Evolutionary conservation across 2,329 filamentous ascomycete genomes (phyloP).

Genomic region (Diaporthe longicolla): DNA sequence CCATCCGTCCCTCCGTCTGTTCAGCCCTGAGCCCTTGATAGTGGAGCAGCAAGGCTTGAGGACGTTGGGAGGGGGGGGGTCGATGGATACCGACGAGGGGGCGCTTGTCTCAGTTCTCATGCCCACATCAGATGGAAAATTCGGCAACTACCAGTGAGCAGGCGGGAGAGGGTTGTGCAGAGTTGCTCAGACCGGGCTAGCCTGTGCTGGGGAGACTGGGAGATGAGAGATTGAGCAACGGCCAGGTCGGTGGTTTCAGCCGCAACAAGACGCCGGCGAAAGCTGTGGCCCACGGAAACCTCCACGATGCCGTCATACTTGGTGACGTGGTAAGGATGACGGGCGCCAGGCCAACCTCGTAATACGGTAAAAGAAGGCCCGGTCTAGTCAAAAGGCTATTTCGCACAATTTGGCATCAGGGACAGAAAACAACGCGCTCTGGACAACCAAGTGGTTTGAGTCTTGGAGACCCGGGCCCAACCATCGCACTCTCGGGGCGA

Average conservation of each 20-base stretch:
- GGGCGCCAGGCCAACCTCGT: conserved; percentile 10
- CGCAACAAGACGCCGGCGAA: conserved; percentile 18
- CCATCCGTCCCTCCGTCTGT: conserved; percentile 22
- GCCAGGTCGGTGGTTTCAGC: conserved; percentile 28
- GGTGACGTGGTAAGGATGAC: conserved; percentile 28
- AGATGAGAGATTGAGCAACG: conserved; percentile 25
- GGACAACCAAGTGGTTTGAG: background rate
- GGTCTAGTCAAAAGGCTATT: conserved; percentile 32
- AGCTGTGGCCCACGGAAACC: conserved; percentile 16
- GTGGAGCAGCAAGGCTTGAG: conserved; percentile 35
- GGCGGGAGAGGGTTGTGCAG: conserved; percentile 26
- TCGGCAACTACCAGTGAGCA: conserved; percentile 34
- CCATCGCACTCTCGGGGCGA: background rate
- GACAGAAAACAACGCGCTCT: background rate
- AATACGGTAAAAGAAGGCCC: background rate
- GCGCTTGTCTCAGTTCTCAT: conserved; percentile 42
- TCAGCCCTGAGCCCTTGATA: conserved; percentile 41
- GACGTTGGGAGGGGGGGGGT: conserved; percentile 34
- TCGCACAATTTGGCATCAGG: conserved; percentile 22
- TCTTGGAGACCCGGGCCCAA: background rate
- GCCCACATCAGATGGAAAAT: conserved; percentile 38
- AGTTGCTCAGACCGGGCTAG: conserved; percentile 20
- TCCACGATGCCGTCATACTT: conserved; percentile 33
- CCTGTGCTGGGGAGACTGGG: conserved; percentile 19
- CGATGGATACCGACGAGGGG: conserved; percentile 39